These are phyloP conservation scores for Endogone sp. DNA, from an alignment of 192 early-diverging fungal genomes.

Conservation along the genomic window DNA sequence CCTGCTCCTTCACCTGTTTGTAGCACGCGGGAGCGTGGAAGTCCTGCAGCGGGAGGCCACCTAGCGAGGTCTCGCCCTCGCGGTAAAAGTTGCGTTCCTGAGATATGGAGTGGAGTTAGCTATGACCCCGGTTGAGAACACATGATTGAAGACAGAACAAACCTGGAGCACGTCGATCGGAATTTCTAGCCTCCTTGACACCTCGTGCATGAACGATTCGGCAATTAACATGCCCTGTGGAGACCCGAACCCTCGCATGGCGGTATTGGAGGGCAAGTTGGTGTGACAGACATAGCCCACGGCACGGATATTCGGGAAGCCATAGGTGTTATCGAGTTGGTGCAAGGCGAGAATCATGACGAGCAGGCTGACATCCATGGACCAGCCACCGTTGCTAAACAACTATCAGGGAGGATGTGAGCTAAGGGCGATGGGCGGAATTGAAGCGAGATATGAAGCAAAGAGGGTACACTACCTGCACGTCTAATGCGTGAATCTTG, in stretches of 20 bases:
- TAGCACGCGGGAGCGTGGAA: slow-evolving; percentile 71
- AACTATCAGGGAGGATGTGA: no score
- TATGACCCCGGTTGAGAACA: no score
- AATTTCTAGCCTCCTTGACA: slow-evolving; percentile 52
- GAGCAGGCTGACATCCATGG: slow-evolving; percentile 56
- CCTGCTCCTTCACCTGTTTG: slow-evolving; percentile 55
- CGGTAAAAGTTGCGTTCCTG: slow-evolving; percentile 67
- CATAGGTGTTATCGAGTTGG: slow-evolving; percentile 80
- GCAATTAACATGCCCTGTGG: slow-evolving; percentile 82
- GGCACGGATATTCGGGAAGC: slow-evolving; percentile 63
- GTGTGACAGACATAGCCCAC: slow-evolving; percentile 73
- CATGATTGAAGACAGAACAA: neutral
- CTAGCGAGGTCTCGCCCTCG: slow-evolving; percentile 68
- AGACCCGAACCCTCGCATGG: slow-evolving; percentile 82
- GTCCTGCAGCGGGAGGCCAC: slow-evolving; percentile 59
- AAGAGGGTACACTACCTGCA: no score
- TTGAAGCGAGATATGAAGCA: no score
- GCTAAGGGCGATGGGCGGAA: no score
- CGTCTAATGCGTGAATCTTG: slow-evolving; percentile 59
- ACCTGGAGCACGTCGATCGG: neutral
- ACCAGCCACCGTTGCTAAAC: slow-evolving; percentile 64
- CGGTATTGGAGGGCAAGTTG: slow-evolving; percentile 83
- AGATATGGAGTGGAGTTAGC: neutral
- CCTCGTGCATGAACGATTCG: slow-evolving; percentile 67
- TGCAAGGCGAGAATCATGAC: slow-evolving; percentile 74